Percentiles rank a stretch among this genome's conserved stretches.
Evolutionary conservation across 2,329 filamentous ascomycete species (phyloP).

Genomic region (Penicillium sp.): DNA sequence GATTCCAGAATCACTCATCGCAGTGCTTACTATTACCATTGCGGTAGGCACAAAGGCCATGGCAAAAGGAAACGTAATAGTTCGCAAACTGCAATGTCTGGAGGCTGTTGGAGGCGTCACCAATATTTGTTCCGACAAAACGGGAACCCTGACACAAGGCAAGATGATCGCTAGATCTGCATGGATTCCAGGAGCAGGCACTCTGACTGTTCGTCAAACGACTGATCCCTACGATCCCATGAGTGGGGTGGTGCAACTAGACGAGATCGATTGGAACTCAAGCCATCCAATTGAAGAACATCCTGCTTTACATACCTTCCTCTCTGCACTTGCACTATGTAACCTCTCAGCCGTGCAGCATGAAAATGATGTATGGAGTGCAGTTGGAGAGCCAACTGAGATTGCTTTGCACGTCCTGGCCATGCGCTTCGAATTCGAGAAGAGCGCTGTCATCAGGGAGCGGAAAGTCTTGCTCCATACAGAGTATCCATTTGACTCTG

Average conservation of each 20-base stretch:
- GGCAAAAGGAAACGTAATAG: conserved; percentile 58
- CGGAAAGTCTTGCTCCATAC: conserved; percentile 36
- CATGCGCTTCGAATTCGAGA: conserved; percentile 60
- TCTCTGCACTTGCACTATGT: conserved; percentile 60
- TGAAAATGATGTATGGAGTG: conserved; percentile 53
- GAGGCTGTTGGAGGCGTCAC: conserved; percentile 63
- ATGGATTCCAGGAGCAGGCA: conserved; percentile 59
- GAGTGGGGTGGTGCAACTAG: conserved; percentile 51
- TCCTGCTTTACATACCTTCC: conserved; percentile 53
- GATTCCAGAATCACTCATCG: conserved; percentile 67
- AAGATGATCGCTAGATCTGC: conserved; percentile 65
- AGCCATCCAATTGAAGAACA: conserved; percentile 29
- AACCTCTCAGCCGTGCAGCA: conserved; percentile 58
- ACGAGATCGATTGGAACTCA: conserved; percentile 35
- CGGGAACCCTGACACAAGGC: conserved; percentile 58
- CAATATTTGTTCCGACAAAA: conserved; percentile 63
- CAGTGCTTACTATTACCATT: conserved; percentile 66
- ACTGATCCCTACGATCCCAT: conserved; percentile 61
- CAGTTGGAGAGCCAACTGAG: conserved; percentile 68
- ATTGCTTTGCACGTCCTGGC: conserved; percentile 70
- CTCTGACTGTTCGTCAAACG: conserved; percentile 57
- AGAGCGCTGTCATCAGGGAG: conserved; percentile 46
- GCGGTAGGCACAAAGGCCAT: conserved; percentile 60
- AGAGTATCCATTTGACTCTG: conserved; percentile 68
- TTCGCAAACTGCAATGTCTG: conserved; percentile 58